Evolutionary conservation across 176 grass and related monocot genomes (phyloP).

Genomic region (Avena insularis): DNA sequence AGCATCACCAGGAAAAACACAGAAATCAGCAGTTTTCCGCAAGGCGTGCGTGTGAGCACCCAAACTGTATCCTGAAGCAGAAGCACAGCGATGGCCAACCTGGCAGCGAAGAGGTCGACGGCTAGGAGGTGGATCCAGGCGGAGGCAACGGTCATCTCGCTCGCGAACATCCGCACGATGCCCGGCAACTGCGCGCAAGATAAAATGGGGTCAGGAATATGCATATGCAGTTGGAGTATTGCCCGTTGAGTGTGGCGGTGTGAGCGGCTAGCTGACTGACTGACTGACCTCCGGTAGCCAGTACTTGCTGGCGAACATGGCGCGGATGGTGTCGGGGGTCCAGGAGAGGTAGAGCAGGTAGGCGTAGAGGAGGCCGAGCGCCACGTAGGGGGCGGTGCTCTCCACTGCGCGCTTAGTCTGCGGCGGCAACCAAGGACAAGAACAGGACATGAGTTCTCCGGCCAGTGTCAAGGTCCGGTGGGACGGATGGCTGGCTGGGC

Average conservation of each 20-base stretch:
- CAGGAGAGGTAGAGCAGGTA: constrained; percentile 93
- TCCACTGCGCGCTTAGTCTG: constrained; percentile 88
- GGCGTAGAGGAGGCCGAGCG: constrained; percentile 74
- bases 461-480: no score
- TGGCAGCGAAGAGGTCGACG: constrained; percentile 88
- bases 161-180: constrained; percentile 85
- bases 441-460: neutral
- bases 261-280: neutral
- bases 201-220: no score
- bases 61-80: neutral
- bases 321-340: constrained; percentile 78
- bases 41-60: neutral
- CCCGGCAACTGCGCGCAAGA: constrained; percentile 54
- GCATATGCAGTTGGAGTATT: no score
- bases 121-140: constrained; percentile 99
- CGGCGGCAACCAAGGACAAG: neutral
- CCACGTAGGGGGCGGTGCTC: constrained; percentile 78
- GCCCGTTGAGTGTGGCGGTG: neutral
- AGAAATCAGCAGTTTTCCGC: neutral
- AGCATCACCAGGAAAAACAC: constrained; percentile 28
- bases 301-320: constrained; percentile 96
- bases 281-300: constrained; percentile 84
- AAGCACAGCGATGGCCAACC: constrained; percentile 33
- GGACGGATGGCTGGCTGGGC: no score
- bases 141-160: constrained; percentile 90